A percentile compares a stretch with the other conserved stretches of the same genome.
These are phyloP conservation scores for Euphrasia confusa DNA, from an alignment of 257 asterid species.

Conservation along the genomic window DNA sequence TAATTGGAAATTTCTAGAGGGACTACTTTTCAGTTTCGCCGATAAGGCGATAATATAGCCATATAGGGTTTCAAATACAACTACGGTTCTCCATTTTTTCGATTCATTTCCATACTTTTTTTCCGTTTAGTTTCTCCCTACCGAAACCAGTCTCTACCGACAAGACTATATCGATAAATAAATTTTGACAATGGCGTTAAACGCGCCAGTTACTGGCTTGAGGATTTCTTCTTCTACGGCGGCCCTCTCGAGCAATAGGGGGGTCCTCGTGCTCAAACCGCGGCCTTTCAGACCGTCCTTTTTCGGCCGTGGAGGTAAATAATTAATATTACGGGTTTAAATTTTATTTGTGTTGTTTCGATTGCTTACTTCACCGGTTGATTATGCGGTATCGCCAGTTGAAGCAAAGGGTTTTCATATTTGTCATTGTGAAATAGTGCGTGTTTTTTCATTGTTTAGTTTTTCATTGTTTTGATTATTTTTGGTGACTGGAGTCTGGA, in stretches of 20 bases:
- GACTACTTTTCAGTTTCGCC: too few species aligned
- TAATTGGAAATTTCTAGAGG: too few species aligned
- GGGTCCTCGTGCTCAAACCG: constrained; percentile 32
- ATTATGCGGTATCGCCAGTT: neutral
- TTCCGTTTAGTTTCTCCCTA: neutral
- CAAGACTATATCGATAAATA: neutral
- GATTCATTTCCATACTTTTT: too few species aligned
- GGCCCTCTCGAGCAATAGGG: constrained; percentile 41
- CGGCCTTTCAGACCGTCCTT: constrained; percentile 44
- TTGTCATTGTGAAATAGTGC: neutral
- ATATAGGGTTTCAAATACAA: too few species aligned
- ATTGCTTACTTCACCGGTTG: constrained; percentile 8
- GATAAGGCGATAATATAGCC: too few species aligned
- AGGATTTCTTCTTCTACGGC: constrained; percentile 46
- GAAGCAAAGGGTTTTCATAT: constrained; percentile 16
- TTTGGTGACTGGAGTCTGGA: constrained; percentile 23
- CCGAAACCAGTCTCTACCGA: too few species aligned
- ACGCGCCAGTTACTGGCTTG: constrained; percentile 52
- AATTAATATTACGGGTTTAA: constrained; percentile 7
- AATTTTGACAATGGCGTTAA: constrained; percentile 45
- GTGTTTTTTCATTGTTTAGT: neutral
- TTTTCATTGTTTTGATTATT: neutral
- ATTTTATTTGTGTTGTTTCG: neutral
- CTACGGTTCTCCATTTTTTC: neutral
- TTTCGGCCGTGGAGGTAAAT: constrained; percentile 71